Evolutionary conservation across 805 yeast genomes (phyloP).

Genomic region (Candida maesae): DNA sequence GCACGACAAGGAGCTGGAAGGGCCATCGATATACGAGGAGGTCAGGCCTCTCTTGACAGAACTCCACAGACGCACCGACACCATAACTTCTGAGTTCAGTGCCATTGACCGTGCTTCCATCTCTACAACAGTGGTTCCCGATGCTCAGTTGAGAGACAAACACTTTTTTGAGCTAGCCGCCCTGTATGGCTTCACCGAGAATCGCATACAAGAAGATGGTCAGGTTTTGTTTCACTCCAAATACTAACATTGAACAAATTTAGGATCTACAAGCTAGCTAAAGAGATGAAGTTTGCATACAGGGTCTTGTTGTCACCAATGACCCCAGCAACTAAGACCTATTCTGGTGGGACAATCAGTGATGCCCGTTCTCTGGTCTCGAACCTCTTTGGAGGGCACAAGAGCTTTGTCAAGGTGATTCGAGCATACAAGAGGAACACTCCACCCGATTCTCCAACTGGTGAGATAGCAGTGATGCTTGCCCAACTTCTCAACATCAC

Average conservation of each 20-base stretch:
- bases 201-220: no score
- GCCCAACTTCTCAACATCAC: conserved; percentile 3
- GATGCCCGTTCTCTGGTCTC: conserved; percentile 6
- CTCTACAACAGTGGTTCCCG: conserved; percentile 1
- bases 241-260: neutral
- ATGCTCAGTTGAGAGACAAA: conserved; percentile 3
- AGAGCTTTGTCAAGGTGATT: conserved; percentile 5
- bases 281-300: neutral
- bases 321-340: conserved; percentile 1
- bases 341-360: neutral
- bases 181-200: conserved; percentile 1
- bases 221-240: no score
- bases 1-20: neutral
- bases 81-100: neutral
- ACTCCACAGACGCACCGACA: neutral
- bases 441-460: neutral
- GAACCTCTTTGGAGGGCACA: conserved; percentile 6
- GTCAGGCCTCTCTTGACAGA: neutral
- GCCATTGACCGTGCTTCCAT: neutral
- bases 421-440: conserved; percentile 3
- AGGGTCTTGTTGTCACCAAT: conserved; percentile 6
- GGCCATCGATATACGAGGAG: no score
- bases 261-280: neutral
- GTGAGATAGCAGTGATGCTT: conserved; percentile 1
- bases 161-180: conserved; percentile 10